Base-by-base conservation (phyloP, 2,329 filamentous ascomycete species). In the Fusarium anguioides region DNA sequence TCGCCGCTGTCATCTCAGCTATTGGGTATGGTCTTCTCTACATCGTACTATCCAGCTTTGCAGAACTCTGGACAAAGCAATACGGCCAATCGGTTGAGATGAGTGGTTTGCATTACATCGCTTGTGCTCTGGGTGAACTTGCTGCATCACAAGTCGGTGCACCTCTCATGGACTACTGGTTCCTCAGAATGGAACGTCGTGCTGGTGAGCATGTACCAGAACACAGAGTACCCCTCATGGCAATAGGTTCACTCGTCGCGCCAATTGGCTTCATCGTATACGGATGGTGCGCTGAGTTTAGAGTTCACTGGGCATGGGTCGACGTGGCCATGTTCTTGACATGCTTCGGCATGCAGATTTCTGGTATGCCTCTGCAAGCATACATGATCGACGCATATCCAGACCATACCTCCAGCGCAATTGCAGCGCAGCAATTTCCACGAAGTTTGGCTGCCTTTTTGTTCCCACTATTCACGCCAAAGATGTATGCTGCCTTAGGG, bases 11-110 rank as follows among this genome's bases (percentile, higher is more conserved):
- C 11, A 85, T 88, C 68, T 83, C 84, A 66, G 88, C 84, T 1
- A 86, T 87, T 64, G 77, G 86, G 17, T 90, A 89, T 64, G 88
- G 89, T 0, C 74, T 89, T 1, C 84, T 90, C 72, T 91, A 90
- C 56, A 83, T 91, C 21, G 81, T 88, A 27, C 81, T 91, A 1
- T 84, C 86, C 0, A 89, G 85, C 4, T 90, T 90, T 66, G 85
- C 89, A 0, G 71, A 75, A 0, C 78, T 92, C 1, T 91, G 87
- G 87, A 80, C 75, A 4, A 66, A 72, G 0, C 75, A 80, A 15
- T 92, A 92, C 69, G 72, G 81, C 51, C 81, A 89, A 69, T 82
- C 82, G 1, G 79, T 83, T 11, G 84, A 86, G 50, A 86, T 87
- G 26, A 87, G 84, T n/a, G 86, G 86, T 1, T 75, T 91, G 1